These are phyloP conservation scores for Penicillium freii DNA, from an alignment of 2,329 filamentous ascomycete species.

Conservation along the genomic window DNA sequence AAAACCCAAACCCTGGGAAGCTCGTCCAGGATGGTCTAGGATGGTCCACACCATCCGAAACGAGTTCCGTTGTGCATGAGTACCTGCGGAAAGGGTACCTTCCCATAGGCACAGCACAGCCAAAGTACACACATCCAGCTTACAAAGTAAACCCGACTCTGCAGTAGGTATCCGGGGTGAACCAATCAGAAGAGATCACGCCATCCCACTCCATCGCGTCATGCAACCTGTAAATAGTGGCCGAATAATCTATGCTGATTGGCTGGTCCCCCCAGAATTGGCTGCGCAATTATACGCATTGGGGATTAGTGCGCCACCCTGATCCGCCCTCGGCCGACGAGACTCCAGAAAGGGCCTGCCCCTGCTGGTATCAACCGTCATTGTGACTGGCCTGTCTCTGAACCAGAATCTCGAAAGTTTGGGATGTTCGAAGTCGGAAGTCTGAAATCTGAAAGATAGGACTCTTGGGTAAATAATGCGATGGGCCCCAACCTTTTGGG, in stretches of 20 bases:
- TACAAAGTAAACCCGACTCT: conserved; percentile 6
- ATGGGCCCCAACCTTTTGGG: not conserved
- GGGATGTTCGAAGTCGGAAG: not conserved
- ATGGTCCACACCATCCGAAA: conserved; percentile 7
- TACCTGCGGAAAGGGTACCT: conserved; percentile 6
- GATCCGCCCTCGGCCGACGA: conserved; percentile 28
- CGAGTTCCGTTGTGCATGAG: not conserved
- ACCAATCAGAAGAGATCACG: conserved; percentile 27
- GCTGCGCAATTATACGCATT: conserved; percentile 25
- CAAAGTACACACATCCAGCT: not conserved
- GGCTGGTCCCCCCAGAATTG: conserved; percentile 22
- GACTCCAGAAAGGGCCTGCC: conserved; percentile 5
- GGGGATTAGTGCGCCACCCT: conserved; percentile 31
- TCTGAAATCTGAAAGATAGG: not conserved
- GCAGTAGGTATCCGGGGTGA: conserved; percentile 16
- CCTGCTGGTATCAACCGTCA: conserved; percentile 11
- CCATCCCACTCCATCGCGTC: conserved; percentile 32
- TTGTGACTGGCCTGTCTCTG: conserved; percentile 7
- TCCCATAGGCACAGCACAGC: conserved; percentile 4
- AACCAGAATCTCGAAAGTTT: conserved; percentile 1
- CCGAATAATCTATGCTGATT: conserved; percentile 21
- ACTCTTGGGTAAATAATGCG: not conserved
- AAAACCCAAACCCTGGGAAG: not conserved
- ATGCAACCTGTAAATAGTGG: conserved; percentile 36
- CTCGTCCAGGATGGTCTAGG: not conserved